These are phyloP conservation scores for Straminergon stramineum DNA, from an alignment of 225 moss, liverwort and hornwort species.

Conservation along the genomic window DNA sequence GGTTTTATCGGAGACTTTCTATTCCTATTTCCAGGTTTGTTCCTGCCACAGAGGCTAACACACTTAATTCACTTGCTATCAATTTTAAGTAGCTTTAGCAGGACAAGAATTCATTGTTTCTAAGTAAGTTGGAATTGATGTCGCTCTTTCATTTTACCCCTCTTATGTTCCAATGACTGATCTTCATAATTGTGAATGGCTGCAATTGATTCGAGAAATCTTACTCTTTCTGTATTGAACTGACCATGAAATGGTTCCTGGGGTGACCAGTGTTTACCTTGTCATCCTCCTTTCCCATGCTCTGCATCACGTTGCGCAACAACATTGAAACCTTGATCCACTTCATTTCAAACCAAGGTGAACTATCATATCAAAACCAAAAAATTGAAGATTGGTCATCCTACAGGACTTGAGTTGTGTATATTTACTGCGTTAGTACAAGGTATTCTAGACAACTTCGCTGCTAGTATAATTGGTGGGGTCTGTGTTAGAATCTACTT, in stretches of 20 bases:
- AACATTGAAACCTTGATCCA: conserved; percentile 79
- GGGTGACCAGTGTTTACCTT: conserved; percentile 70
- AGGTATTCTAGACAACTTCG: background rate
- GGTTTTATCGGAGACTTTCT: conserved; percentile 69
- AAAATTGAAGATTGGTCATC: background rate
- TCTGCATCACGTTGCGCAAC: conserved; percentile 90
- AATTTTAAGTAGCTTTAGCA: background rate
- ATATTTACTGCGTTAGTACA: background rate
- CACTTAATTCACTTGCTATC: background rate
- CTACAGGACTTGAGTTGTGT: background rate
- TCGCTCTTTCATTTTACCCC: background rate
- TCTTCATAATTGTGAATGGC: background rate
- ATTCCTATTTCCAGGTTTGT: conserved; percentile 80
- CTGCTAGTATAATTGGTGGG: background rate
- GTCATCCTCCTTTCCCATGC: conserved; percentile 81
- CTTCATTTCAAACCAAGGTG: conserved; percentile 28
- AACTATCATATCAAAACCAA: background rate
- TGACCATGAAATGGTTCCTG: background rate
- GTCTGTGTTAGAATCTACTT: background rate
- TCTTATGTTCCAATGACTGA: background rate
- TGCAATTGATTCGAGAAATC: background rate
- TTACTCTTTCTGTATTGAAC: background rate
- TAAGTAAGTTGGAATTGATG: background rate
- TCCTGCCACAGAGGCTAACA: background rate
- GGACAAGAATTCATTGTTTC: background rate